Percentiles rank a stretch among this genome's conserved stretches.
Evolutionary conservation across 1,284 basidiomycete genomes (phyloP).

Genomic region (Flammula alnicola): DNA sequence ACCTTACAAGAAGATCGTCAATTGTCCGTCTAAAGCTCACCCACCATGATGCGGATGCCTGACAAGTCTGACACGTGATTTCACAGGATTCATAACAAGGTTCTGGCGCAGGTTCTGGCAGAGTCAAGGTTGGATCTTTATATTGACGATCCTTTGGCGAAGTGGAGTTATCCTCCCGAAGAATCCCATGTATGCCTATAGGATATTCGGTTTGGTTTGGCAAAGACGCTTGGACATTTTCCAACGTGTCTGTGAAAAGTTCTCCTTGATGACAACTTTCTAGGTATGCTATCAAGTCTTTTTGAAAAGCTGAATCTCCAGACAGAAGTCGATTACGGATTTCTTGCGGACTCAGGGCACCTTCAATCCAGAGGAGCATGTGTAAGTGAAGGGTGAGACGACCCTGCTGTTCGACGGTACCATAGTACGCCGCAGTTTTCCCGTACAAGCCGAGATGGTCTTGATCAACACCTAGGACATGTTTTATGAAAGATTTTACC

Average conservation of each 20-base stretch:
- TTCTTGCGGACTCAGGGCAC: slow-evolving; percentile 28
- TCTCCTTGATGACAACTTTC: slow-evolving; percentile 15
- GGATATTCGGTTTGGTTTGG: background rate
- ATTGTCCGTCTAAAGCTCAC: background rate
- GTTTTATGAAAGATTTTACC: slow-evolving; percentile 30
- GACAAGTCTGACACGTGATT: background rate
- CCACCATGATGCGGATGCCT: background rate
- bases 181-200: background rate
- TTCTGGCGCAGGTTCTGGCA: background rate
- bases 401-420: slow-evolving; percentile 44
- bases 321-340: slow-evolving; percentile 5
- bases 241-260: slow-evolving; percentile 5
- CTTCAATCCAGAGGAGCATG: slow-evolving; percentile 38
- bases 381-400: slow-evolving; percentile 40
- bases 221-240: background rate
- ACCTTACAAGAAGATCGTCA: background rate
- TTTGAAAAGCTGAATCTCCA: slow-evolving; percentile 13
- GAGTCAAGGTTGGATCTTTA: too few relatives aligned
- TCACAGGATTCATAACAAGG: background rate
- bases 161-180: too few relatives aligned
- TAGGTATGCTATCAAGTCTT: slow-evolving; percentile 12
- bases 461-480: slow-evolving; percentile 27
- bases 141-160: too few relatives aligned
- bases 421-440: slow-evolving; percentile 38
- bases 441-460: slow-evolving; percentile 28